Evolutionary conservation across 345 rosid species (phyloP), one percentile per base, ranked within the genome.

Genomic region (Toxicodendron radicans): DNA sequence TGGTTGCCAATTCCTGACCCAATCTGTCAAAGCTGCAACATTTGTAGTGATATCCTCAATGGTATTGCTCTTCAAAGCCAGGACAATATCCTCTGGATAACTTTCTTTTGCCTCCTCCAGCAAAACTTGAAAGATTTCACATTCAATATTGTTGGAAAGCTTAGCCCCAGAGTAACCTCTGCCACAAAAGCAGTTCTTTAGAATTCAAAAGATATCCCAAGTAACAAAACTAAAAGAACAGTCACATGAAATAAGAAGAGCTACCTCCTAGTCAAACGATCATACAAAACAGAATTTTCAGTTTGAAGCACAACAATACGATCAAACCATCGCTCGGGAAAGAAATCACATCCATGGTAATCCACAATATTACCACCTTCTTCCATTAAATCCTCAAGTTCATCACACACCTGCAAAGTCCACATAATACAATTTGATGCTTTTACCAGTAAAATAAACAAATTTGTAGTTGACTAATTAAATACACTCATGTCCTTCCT

Each of bases 301-400:
- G 97, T 89, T 72, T 90, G 98, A 77, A 91, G 96, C 75, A 95
- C 99, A 0, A 88, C 88, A 10, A 93, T 93, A 3, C 79, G 83
- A 81, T 95, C 97, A 75, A 93, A 95, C 98, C 97, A 95, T 69
- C 94, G 70, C 74, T 91, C 79, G 0, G 99, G 98, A 66, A 95
- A 95, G 84, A 93, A 95, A 73, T 95, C 93, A 11, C 97, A 91
- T 45, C 99, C 94, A 57, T 93, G 98, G 78, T 95, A 93, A 70
- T 93, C 99, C 70, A 91, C 93, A 10, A 93, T 87, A 80, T 74
- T 89, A 8, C 99, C 99, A 9, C 98, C 97, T 86, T 78, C 85
- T 53, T 79, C 88, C 97, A 95, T 95, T 17, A 78, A 30, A 75
- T 90, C 96, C 79, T 95, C 99, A 23, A 95, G 87, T 80, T 91